Evolutionary conservation across 805 yeast species (phyloP).

Genomic region (Debaryomyces castellii): DNA sequence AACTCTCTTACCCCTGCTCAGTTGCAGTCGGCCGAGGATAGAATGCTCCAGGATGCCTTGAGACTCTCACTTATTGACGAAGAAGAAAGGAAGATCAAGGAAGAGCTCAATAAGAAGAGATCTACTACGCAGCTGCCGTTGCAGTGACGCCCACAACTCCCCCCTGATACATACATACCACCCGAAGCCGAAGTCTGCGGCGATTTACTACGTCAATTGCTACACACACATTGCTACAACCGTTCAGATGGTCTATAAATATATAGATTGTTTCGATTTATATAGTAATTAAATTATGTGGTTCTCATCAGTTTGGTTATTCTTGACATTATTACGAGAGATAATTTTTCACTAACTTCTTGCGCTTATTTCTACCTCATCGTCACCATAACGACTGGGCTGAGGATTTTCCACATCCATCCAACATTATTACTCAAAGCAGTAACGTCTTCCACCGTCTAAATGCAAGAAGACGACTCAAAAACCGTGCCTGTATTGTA

Average conservation of each 20-base stretch:
- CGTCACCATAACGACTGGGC: background rate
- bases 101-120: slow-evolving; percentile 5
- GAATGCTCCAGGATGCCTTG: slow-evolving; percentile 84
- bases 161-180: too few species aligned
- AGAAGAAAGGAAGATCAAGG: slow-evolving; percentile 46
- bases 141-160: background rate
- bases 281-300: background rate
- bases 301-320: background rate
- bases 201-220: background rate
- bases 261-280: background rate
- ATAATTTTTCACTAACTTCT: too few species aligned
- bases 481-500: background rate
- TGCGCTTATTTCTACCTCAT: background rate
- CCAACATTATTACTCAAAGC: background rate
- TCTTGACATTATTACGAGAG: background rate
- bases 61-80: slow-evolving; percentile 71
- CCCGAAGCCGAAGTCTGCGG: background rate
- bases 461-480: background rate
- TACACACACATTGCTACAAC: background rate
- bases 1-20: slow-evolving; percentile 6
- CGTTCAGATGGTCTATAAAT: background rate
- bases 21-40: slow-evolving; percentile 46
- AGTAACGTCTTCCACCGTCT: background rate
- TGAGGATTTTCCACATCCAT: background rate
- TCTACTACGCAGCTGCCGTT: background rate